Evolutionary conservation across 129 eudicot genomes (phyloP).

Genomic region (Erigeron canadensis): DNA sequence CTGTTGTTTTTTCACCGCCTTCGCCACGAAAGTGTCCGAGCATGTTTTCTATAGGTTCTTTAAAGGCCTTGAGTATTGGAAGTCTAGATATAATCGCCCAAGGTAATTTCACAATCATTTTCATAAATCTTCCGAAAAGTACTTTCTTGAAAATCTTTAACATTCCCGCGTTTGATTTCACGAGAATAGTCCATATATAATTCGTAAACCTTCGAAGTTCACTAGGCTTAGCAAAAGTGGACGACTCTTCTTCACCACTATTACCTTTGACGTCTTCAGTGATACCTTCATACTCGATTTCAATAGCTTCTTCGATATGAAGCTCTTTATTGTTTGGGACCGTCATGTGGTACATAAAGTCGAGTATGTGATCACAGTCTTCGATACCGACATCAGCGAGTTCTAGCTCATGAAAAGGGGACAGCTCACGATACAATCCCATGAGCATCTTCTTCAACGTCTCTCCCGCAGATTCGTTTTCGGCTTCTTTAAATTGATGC

Average conservation of each 20-base stretch:
- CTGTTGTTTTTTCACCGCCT: conserved; percentile 21
- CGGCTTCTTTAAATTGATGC: conserved; percentile 19
- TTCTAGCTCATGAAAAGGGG: conserved; percentile 51
- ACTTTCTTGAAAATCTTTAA: conserved; percentile 34
- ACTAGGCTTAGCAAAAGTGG: conserved; percentile 3
- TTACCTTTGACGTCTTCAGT: not conserved
- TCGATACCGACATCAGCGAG: conserved; percentile 19
- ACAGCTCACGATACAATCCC: conserved; percentile 48
- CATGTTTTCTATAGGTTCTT: conserved; percentile 36
- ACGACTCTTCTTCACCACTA: conserved; percentile 21
- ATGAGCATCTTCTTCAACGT: conserved; percentile 35
- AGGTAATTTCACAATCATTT: conserved; percentile 36
- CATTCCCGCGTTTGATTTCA: conserved; percentile 27
- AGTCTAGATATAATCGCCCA: conserved; percentile 50
- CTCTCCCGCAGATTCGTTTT: conserved; percentile 34
- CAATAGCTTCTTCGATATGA: conserved; percentile 15
- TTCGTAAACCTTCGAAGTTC: conserved; percentile 8
- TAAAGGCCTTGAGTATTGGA: conserved; percentile 48
- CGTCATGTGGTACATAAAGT: conserved; percentile 45
- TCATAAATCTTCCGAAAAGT: conserved; percentile 38
- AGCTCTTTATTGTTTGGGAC: conserved; percentile 41
- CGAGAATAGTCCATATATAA: not conserved
- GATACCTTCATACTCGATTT: conserved; percentile 23
- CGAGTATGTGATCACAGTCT: conserved; percentile 55
- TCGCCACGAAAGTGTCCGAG: conserved; percentile 24